Percentiles rank a stretch among this genome's conserved stretches.
These are phyloP conservation scores for Coemansia sp. DNA, from an alignment of 192 early-diverging fungal species.

Conservation along the genomic window DNA sequence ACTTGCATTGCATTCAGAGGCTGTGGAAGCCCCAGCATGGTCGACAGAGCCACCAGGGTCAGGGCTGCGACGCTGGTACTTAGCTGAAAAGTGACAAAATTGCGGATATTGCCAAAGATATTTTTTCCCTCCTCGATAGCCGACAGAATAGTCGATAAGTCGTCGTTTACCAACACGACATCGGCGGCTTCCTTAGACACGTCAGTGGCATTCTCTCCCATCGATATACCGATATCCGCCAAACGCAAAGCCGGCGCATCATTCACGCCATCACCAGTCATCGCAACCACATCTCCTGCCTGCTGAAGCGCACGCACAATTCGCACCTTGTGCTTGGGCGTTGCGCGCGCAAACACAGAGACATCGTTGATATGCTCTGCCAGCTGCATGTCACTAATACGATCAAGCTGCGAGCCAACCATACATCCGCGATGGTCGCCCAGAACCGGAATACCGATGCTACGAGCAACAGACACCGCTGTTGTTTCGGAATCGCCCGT, in stretches of 20 bases:
- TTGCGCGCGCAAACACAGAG: conserved; percentile 79
- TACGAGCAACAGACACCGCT: conserved; percentile 83
- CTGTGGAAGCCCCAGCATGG: conserved; percentile 80
- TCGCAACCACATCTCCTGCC: conserved; percentile 85
- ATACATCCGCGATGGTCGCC: conserved; percentile 61
- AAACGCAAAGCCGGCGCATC: conserved; percentile 92
- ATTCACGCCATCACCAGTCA: conserved; percentile 97
- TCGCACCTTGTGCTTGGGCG: conserved; percentile 85
- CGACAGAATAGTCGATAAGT: conserved; percentile 87
- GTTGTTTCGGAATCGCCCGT: conserved; percentile 95
- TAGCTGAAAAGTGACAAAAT: conserved; percentile 95
- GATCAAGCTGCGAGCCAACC: conserved; percentile 70
- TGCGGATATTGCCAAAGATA: conserved; percentile 98
- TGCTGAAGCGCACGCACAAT: conserved; percentile 88
- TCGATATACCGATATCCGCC: conserved; percentile 95
- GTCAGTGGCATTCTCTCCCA: conserved; percentile 95
- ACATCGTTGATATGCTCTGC: conserved; percentile 62
- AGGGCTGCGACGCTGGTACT: conserved; percentile 92
- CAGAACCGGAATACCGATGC: conserved; percentile 71
- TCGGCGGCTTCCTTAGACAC: conserved; percentile 96
- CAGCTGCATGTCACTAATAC: conserved; percentile 64
- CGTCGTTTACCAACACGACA: conserved; percentile 96
- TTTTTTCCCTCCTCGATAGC: conserved; percentile 98
- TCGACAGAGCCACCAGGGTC: conserved; percentile 82
- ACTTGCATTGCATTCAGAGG: conserved; percentile 99